phyloP scores from a whole-genome alignment of 1,284 basidiomycete species.

The Gomphus bonarii region DNA sequence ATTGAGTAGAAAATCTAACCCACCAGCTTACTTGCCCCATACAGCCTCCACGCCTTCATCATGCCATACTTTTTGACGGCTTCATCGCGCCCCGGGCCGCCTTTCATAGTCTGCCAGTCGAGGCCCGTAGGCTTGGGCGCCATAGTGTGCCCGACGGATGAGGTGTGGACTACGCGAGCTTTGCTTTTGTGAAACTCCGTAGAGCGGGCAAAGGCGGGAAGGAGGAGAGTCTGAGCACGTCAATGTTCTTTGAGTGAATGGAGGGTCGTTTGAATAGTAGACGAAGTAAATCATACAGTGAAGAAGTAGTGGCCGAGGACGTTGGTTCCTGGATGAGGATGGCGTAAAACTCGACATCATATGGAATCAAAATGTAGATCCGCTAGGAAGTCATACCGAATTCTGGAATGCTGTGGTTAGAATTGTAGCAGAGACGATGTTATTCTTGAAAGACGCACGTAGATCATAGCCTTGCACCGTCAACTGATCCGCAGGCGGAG shows the following conservation, averaged over 20 bases:
- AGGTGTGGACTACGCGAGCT: slow-evolving; percentile 5
- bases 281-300: neutral
- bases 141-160: neutral
- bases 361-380: neutral
- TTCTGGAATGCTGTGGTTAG: neutral
- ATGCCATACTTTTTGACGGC: neutral
- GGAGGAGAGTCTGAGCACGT: slow-evolving; percentile 1
- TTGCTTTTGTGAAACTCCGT: neutral
- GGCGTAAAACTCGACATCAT: neutral
- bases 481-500: neutral
- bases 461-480: slow-evolving; percentile 7
- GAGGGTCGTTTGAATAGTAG: neutral
- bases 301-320: slow-evolving; percentile 9
- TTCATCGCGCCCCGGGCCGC: neutral
- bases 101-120: slow-evolving; percentile 5
- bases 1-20: neutral
- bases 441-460: neutral
- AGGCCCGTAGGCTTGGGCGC: slow-evolving; percentile 2
- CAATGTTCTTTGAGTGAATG: neutral
- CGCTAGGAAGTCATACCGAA: neutral
- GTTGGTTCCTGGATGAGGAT: slow-evolving; percentile 7
- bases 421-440: neutral
- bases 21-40: slow-evolving; percentile 8
- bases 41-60: neutral
- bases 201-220: slow-evolving; percentile 1